phyloP scores from a whole-genome alignment of 1,284 basidiomycete genomes.

The Boletellus deceptivus region DNA sequence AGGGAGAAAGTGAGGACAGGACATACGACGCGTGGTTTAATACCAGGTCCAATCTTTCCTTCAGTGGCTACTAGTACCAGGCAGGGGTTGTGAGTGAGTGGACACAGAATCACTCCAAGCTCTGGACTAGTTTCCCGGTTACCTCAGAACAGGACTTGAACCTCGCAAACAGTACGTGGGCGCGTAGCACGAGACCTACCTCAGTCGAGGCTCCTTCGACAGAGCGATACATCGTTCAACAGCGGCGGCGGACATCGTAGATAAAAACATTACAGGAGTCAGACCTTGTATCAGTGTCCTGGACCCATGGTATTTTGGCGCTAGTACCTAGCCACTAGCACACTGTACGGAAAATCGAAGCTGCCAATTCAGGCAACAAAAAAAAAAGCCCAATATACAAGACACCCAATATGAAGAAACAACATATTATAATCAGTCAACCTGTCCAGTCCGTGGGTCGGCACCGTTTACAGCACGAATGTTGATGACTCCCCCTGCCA shows the following conservation, averaged over 20 bases:
- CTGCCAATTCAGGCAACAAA: too few species aligned
- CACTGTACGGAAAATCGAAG: too few species aligned
- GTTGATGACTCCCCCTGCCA: constrained; percentile 41
- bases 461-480: constrained; percentile 41
- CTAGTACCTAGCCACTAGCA: too few species aligned
- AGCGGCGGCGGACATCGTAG: too few species aligned
- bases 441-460: constrained; percentile 36
- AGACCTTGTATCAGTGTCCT: constrained; percentile 56
- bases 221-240: background rate
- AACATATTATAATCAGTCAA: constrained; percentile 19
- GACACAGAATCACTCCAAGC: constrained; percentile 42
- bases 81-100: constrained; percentile 51
- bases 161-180: background rate
- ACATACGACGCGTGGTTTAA: constrained; percentile 49
- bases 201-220: background rate
- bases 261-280: too few species aligned
- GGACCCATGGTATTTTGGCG: constrained; percentile 30
- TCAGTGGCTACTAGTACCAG: constrained; percentile 45
- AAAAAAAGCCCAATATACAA: background rate
- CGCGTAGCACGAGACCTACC: background rate
- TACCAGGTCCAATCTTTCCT: constrained; percentile 60
- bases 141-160: constrained; percentile 39
- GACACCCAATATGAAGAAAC: background rate
- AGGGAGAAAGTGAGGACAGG: background rate
- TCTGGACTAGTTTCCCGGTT: constrained; percentile 48